A percentile compares a stretch with the other conserved stretches of the same genome.
Conservation (phyloP, 2,329 filamentous ascomycete species). For the Sporothrix brunneoviolacea region DNA sequence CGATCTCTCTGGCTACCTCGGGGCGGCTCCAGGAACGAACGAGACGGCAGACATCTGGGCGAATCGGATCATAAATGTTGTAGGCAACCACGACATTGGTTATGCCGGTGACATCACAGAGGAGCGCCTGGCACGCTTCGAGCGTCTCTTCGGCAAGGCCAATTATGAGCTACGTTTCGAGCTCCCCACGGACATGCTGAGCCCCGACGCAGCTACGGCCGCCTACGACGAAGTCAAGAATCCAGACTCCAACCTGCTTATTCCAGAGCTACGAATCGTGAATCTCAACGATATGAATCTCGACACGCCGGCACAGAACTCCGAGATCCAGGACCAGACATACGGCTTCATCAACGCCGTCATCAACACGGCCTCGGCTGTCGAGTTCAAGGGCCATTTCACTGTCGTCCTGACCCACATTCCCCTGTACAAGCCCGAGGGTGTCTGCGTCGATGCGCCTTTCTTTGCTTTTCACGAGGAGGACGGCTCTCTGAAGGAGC, state of each 20-base stretch:
- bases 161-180: conserved; percentile 84
- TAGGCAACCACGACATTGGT: conserved; percentile 92
- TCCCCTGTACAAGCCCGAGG: conserved; percentile 75
- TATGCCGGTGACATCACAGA: conserved; percentile 85
- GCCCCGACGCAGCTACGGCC: conserved; percentile 31
- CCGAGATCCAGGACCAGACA: conserved; percentile 64
- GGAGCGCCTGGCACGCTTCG: conserved; percentile 73
- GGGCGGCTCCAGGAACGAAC: conserved; percentile 26
- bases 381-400: conserved; percentile 58
- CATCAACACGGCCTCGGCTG: conserved; percentile 55
- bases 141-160: conserved; percentile 73
- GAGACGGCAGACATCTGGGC: conserved; percentile 56
- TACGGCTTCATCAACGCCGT: conserved; percentile 70
- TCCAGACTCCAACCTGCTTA: conserved; percentile 39
- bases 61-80: conserved; percentile 78
- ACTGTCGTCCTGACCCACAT: conserved; percentile 89
- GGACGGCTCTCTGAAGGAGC: conserved; percentile 71
- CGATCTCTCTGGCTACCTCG: conserved; percentile 43
- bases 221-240: conserved; percentile 37
- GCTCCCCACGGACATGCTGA: conserved; percentile 40
- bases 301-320: conserved; percentile 68
- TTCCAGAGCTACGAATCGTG: conserved; percentile 71
- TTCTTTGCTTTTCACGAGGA: conserved; percentile 71
- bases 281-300: conserved; percentile 92
- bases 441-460: conserved; percentile 77